Conservation (phyloP, 2,329 filamentous ascomycete species). For the Herpotrichia juniperi region DNA sequence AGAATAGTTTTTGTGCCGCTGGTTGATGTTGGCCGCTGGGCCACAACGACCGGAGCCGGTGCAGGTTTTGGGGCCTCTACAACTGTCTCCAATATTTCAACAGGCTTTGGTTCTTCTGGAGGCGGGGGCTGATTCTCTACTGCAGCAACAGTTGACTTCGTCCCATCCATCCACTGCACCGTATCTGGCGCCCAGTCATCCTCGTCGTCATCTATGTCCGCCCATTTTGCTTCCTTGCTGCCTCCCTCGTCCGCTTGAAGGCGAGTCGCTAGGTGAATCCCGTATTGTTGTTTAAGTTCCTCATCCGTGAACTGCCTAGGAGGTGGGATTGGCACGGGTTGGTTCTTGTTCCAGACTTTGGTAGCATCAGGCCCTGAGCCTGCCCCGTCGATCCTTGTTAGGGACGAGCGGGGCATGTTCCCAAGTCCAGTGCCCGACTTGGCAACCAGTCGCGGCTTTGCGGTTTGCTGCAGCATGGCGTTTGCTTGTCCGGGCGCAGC, state of each 20-base stretch:
- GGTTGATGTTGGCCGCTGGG: constrained; percentile 45
- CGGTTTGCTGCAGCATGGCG: constrained; percentile 57
- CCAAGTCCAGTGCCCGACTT: constrained; percentile 70
- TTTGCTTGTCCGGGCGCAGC: constrained; percentile 46
- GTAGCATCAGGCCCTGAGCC: constrained; percentile 70
- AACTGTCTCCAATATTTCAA: constrained; percentile 24
- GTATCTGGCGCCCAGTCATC: constrained; percentile 86
- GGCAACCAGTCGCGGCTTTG: constrained; percentile 75
- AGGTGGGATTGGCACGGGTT: constrained; percentile 73
- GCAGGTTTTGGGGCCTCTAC: constrained; percentile 48
- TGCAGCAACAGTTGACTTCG: constrained; percentile 76
- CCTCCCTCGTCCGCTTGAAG: constrained; percentile 73
- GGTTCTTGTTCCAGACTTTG: constrained; percentile 88
- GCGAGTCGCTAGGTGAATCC: constrained; percentile 82
- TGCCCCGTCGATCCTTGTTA: constrained; percentile 64
- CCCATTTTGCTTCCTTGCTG: constrained; percentile 82
- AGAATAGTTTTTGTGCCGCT: constrained; percentile 55
- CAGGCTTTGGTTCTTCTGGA: constrained; percentile 31
- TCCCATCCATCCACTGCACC: constrained; percentile 88
- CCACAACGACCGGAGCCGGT: constrained; percentile 22
- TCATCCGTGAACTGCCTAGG: constrained; percentile 86
- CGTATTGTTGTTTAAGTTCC: constrained; percentile 81
- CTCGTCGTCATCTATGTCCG: constrained; percentile 87
- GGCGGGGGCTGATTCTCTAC: constrained; percentile 48
- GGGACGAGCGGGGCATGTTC: constrained; percentile 57